phyloP scores from a whole-genome alignment of 768 basidiomycete genomes.

The Suillus hirtellus region DNA sequence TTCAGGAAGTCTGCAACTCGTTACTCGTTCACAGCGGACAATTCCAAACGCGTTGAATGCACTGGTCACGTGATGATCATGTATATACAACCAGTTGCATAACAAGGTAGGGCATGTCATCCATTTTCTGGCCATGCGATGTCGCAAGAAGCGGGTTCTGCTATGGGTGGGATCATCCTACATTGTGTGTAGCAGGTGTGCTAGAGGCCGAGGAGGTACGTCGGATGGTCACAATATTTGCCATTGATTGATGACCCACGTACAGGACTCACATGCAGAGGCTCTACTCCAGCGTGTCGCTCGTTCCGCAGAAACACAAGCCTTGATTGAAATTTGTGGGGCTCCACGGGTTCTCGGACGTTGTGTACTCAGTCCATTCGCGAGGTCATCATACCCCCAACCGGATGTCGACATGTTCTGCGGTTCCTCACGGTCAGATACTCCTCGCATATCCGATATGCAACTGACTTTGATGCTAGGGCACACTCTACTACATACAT shows the following conservation, averaged over 20 bases:
- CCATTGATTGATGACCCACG: constrained; percentile 9
- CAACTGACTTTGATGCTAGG: constrained; percentile 17
- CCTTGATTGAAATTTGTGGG: constrained; percentile 19
- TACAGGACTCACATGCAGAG: constrained; percentile 22
- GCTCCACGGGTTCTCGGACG: constrained; percentile 33
- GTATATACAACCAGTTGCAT: neutral
- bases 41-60: constrained; percentile 5
- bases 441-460: constrained; percentile 8
- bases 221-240: neutral
- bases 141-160: constrained; percentile 46
- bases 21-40: neutral
- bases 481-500: constrained; percentile 35
- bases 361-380: constrained; percentile 20
- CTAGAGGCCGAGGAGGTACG: constrained; percentile 38
- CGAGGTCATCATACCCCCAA: constrained; percentile 19
- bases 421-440: constrained; percentile 18
- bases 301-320: constrained; percentile 22
- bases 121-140: constrained; percentile 62
- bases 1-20: neutral
- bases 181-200: constrained; percentile 54
- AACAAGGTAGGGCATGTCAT: constrained; percentile 26
- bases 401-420: constrained; percentile 35
- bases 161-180: constrained; percentile 58
- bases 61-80: constrained; percentile 1
- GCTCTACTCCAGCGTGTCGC: constrained; percentile 12